Evolutionary conservation across 2,329 filamentous ascomycete species (phyloP), one percentile per base, ranked within the genome.

Genomic region (Cyclaneusma minus): DNA sequence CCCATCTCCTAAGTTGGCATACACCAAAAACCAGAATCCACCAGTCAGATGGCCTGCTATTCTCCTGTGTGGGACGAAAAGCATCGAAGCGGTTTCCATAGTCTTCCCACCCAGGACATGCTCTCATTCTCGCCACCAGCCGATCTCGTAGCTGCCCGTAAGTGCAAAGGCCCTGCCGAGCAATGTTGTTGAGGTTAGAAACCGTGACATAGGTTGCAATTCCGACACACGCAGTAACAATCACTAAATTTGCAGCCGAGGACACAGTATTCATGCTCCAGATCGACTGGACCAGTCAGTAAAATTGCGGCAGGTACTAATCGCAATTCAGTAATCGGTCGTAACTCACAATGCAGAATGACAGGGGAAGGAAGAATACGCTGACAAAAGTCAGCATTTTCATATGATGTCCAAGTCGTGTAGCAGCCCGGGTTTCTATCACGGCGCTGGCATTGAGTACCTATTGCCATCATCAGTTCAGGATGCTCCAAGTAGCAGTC

Each of bases 301-400:
- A n/a, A n/a, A n/a, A n/a, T n/a, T n/a, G n/a, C n/a, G n/a, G n/a
- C n/a, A n/a, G n/a, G n/a, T n/a, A n/a, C n/a, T n/a, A n/a, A n/a
- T n/a, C n/a, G n/a, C n/a, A n/a, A n/a, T 7, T 31, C 10, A 31
- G 10, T 5, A 28, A 3, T 4, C 13, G 12, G 9, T 0, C 7
- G 10, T 13, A 4, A 29, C 31, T 29, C 35, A 36, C 36, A 7
- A 25, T 29, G 29, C 44, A 47, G 27, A 54, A 52, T 7, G 47
- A 40, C 4, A 55, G 32, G 0, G 51, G 51, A 1, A 55, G 39
- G 28, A 47, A 55, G 25, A 55, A 53, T 11, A 54, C 50, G 27
- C 48, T 54, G 13, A 55, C 48, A 17, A 49, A 47, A 10, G 51
- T 54, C 22, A 55, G 40, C 0, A 55, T 37, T 17, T 48, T 45